Conservation (phyloP, 2,329 filamentous ascomycete genomes). For the Calycina herbarum region DNA sequence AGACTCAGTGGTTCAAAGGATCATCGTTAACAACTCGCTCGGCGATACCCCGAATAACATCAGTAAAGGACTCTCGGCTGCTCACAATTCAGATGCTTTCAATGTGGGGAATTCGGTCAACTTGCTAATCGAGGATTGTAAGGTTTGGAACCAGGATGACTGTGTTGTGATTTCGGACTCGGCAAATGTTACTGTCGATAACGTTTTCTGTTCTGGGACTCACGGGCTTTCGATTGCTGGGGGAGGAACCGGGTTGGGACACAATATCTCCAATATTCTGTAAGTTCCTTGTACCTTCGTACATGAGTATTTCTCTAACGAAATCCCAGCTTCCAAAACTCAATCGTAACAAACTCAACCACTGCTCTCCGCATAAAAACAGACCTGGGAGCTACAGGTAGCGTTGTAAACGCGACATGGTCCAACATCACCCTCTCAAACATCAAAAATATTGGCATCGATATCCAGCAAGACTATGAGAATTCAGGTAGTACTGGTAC, state of each 20-base stretch:
- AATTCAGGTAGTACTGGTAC: constrained; percentile 48
- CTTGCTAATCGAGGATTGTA: constrained; percentile 33
- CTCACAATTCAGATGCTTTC: constrained; percentile 42
- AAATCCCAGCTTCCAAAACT: constrained; percentile 27
- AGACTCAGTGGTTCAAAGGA: constrained; percentile 38
- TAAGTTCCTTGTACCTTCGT: neutral
- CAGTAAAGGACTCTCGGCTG: constrained; percentile 39
- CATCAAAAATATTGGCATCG: constrained; percentile 49
- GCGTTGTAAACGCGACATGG: constrained; percentile 43
- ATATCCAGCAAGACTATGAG: constrained; percentile 56
- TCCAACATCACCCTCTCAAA: constrained; percentile 45
- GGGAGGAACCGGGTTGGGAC: constrained; percentile 12
- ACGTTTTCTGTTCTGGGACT: constrained; percentile 17
- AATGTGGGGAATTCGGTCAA: constrained; percentile 37
- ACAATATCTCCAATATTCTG: constrained; percentile 19
- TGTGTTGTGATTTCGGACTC: constrained; percentile 32
- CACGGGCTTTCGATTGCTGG: constrained; percentile 19
- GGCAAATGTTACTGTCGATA: constrained; percentile 16
- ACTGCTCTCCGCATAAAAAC: constrained; percentile 41
- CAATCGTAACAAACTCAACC: constrained; percentile 28
- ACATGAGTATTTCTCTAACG: too few species aligned
- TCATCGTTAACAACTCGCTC: constrained; percentile 43
- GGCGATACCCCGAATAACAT: constrained; percentile 40
- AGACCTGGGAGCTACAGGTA: constrained; percentile 39
- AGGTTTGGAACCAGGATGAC: constrained; percentile 39